These are phyloP conservation scores for Pseudogymnoascus sp. DNA, from an alignment of 2,329 filamentous ascomycete species.

Conservation along the genomic window DNA sequence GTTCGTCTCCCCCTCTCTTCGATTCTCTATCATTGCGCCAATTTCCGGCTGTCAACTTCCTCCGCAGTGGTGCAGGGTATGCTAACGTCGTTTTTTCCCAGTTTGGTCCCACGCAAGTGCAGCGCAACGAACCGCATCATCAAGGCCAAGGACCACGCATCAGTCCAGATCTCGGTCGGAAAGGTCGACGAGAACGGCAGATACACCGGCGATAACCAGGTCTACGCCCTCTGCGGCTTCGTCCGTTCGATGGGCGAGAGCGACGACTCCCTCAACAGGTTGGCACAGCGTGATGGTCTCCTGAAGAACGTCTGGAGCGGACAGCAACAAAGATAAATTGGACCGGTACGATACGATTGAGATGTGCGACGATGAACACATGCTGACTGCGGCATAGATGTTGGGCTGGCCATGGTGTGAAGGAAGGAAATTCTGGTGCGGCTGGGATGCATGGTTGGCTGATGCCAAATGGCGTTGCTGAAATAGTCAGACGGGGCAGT, in stretches of 20 bases:
- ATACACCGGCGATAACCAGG: slow-evolving; percentile 88
- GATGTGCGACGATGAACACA: neutral
- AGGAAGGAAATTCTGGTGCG: slow-evolving; percentile 12
- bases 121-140: slow-evolving; percentile 99
- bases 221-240: slow-evolving; percentile 95
- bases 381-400: slow-evolving; percentile 9
- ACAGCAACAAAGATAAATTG: slow-evolving; percentile 29
- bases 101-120: slow-evolving; percentile 98
- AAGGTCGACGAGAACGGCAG: slow-evolving; percentile 99
- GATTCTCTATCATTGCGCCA: slow-evolving; percentile 5
- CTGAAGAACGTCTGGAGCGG: slow-evolving; percentile 94
- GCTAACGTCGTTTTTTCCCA: slow-evolving; percentile 31
- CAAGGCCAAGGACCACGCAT: slow-evolving; percentile 99
- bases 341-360: slow-evolving; percentile 21
- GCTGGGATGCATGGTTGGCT: slow-evolving; percentile 19
- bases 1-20: slow-evolving; percentile 46
- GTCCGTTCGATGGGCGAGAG: slow-evolving; percentile 96
- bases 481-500: slow-evolving; percentile 28
- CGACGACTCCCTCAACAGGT: slow-evolving; percentile 91
- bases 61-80: slow-evolving; percentile 11
- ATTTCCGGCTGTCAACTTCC: slow-evolving; percentile 13
- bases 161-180: slow-evolving; percentile 91
- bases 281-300: slow-evolving; percentile 91
- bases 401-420: slow-evolving; percentile 10
- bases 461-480: slow-evolving; percentile 24